Base-by-base conservation (phyloP, 768 basidiomycete species). In the Multifurca ochricompacta region DNA sequence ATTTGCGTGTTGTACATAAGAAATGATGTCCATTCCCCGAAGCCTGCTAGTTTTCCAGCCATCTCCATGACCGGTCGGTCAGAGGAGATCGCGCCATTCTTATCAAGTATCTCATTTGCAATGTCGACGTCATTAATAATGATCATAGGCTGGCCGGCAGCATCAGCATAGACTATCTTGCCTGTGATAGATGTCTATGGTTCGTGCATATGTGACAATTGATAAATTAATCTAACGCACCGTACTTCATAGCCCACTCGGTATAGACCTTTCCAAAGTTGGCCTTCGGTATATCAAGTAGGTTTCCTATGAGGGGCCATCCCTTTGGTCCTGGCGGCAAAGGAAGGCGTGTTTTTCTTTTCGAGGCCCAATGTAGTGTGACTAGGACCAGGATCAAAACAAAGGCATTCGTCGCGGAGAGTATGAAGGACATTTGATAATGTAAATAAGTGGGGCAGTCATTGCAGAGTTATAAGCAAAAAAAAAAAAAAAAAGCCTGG, bases 311-410 rank as follows among this genome's bases (percentile, higher is more conserved):
- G 3, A 53, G 23, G 2, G 51, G 51, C 34, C 34, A 46, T 21
- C 51, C 51, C n/a, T 53, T 44, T 28, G 51, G 51, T 19, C 51
- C 51, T 0, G 51, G 51, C 6, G 51, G 51, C 11, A 53, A 25
- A 1, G 34, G 43, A 21, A 42, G 40, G 40, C 14, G 49, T 21
- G 19, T 30, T 31, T 21, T 41, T 31, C 31, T 41, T 34, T 42
- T 51, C 3, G 27, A 30, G 11, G 35, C 27, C 18, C n/a, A 13
- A 13, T 39, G 30, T 4, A 39, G n/a, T 11, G 27, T 13, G 30
- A 39, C 14, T 0, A 39, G 36, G 3, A 30, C 11, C 3, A 49
- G 36, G 18, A 39, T 14, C 18, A 49, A 18, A 28, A 19, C 23
- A 5, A 51, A 9, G 27, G 10, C 19, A 4, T 10, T 21, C n/a